Base-by-base conservation (phyloP, 108 stramenopile genomes). In the Epipyxis sp. region DNA sequence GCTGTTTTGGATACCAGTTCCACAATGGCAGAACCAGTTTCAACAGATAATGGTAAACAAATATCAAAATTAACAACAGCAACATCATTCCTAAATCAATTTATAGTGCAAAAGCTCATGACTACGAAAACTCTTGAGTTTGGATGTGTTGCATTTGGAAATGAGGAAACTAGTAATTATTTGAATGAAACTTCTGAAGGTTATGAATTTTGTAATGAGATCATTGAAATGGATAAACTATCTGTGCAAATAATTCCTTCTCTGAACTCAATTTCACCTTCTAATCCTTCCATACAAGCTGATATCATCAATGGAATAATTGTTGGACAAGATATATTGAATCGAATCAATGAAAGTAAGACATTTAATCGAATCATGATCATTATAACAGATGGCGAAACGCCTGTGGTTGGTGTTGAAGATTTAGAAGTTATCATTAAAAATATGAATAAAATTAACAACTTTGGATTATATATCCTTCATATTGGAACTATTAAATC, bases 51-150 rank as follows among this genome's bases (percentile, higher is more conserved):
- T 20, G 20, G 20, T 25, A 25, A 25, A 16, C 20, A 16, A 16
- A 25, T 16, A 16, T 6, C 41, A 29, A 74, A 74, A 42, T 30
- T 74, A 37, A 42, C 3, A 3, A 37, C 43, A 27, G 44, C 46
- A 6, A 74, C 40, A 42, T 27, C 32, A 3, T 54, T 74, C n/a
- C 40, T 74, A 13, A 42, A 32, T 6, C 50, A 46, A 13, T 74
- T 74, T 42, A 29, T 74, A 10, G 6, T 74, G 50, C 71, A 74
- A 27, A 37, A 42, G 10, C 40, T 74, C 10, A 46, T 74, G 44
- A 42, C 71, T 10, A 42, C 13, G n/a, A 74, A 74, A 42, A 74
- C 71, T 10, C 6, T 74, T 3, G 71, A 74, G 71, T 37, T 74
- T 10, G 71, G 71, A 27, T 16, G 40, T 16, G 29, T 37, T 13